Conservation (phyloP, 306 rosid species). For the Vicia sativa region DNA sequence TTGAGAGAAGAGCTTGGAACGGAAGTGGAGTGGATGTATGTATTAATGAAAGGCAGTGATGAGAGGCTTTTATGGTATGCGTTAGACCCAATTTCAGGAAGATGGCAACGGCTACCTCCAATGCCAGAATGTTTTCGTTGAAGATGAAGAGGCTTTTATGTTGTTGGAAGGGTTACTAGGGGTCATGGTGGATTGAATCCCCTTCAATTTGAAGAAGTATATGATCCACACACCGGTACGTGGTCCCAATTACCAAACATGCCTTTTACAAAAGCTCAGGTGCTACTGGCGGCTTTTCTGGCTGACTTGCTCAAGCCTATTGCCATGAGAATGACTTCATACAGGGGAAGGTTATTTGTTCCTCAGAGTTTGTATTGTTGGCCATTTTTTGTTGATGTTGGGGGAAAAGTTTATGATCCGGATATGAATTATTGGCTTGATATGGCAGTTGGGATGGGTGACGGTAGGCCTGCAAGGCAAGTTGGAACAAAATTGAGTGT, state of each 20-base stretch:
- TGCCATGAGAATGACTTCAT: conserved; percentile 55
- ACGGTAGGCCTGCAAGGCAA: conserved; percentile 55
- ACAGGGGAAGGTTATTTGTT: conserved; percentile 50
- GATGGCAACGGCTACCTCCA: conserved; percentile 50
- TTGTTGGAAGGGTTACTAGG: conserved; percentile 51
- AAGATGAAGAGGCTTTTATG: conserved; percentile 50
- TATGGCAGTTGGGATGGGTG: conserved; percentile 56
- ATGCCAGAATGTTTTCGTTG: conserved; percentile 44
- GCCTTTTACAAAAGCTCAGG: conserved; percentile 52
- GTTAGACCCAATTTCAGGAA: conserved; percentile 46
- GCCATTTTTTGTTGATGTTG: conserved; percentile 52
- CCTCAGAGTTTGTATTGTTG: conserved; percentile 59
- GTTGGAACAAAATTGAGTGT: conserved; percentile 53
- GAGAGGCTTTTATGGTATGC: conserved; percentile 51
- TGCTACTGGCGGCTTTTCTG: conserved; percentile 48
- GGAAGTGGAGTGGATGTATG: conserved; percentile 50
- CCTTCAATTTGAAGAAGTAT: conserved; percentile 54
- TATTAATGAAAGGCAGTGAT: conserved; percentile 41
- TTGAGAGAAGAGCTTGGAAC: conserved; percentile 49
- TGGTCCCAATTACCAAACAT: conserved; percentile 56
- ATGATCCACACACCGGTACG: conserved; percentile 38
- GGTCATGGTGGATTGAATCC: conserved; percentile 51
- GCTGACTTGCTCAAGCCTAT: conserved; percentile 55
- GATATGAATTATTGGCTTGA: conserved; percentile 46
- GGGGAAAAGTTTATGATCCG: conserved; percentile 58